Conservation (phyloP, 2,329 filamentous ascomycete genomes). For the Botrytis deweyae region DNA sequence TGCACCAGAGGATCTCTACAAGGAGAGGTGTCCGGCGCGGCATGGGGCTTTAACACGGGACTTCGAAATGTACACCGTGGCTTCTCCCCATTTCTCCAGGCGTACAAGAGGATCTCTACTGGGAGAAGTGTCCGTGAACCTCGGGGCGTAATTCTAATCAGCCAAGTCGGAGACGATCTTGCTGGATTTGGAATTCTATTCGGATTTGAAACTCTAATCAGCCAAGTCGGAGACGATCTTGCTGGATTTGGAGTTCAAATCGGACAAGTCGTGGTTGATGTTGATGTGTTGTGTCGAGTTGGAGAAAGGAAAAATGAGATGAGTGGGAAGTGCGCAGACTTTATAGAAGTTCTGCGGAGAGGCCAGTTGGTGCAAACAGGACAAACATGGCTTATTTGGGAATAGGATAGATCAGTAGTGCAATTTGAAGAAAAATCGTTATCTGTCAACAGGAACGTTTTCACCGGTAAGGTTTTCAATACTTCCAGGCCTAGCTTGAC, state of each 20-base stretch:
- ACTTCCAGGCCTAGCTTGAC: background rate
- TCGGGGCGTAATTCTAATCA: background rate
- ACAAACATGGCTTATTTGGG: slow-evolving; percentile 7
- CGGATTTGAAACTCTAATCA: background rate
- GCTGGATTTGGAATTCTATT: background rate
- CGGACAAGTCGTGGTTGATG: background rate
- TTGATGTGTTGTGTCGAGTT: background rate
- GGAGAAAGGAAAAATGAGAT: background rate
- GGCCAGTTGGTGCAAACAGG: background rate
- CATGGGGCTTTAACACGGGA: background rate
- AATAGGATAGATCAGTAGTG: background rate
- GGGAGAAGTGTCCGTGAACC: background rate
- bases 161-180: background rate
- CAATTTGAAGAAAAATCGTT: background rate
- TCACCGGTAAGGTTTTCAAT: background rate
- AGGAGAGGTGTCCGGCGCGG: too few relatives aligned
- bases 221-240: background rate
- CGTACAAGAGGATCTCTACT: background rate
- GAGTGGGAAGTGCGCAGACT: background rate
- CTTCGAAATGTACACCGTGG: too few relatives aligned
- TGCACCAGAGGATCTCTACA: too few relatives aligned
- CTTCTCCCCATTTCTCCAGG: too few relatives aligned
- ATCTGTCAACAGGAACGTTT: background rate
- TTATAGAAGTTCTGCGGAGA: background rate
- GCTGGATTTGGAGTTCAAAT: background rate